Conservation (phyloP, 2,329 filamentous ascomycete genomes). For the Fusarium tanahbumbuense region DNA sequence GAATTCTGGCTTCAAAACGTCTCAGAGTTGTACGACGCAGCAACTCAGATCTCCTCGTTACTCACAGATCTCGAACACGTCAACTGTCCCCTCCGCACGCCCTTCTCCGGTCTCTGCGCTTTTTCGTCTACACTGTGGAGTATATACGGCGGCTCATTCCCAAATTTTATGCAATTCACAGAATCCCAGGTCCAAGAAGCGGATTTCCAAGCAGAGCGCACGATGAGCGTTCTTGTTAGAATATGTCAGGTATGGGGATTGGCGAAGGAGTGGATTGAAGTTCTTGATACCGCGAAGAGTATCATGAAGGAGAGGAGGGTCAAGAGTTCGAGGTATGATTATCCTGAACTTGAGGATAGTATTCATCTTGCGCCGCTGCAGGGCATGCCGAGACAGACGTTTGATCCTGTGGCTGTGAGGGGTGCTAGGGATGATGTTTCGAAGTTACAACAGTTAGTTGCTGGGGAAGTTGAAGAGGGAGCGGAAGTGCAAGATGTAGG, state of each 20-base stretch:
- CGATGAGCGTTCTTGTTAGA: conserved; percentile 20
- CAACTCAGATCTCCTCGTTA: conserved; percentile 39
- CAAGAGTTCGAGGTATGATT: conserved; percentile 42
- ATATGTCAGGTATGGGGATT: conserved; percentile 39
- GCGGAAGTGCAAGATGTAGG: fast-evolving
- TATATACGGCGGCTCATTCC: conserved; percentile 39
- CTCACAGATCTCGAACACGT: conserved; percentile 40
- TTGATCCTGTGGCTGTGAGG: background rate
- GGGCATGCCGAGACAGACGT: conserved; percentile 41
- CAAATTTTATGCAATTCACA: conserved; percentile 35
- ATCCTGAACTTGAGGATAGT: conserved; percentile 41
- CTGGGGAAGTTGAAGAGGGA: background rate
- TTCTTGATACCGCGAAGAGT: conserved; percentile 38
- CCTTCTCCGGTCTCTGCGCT: conserved; percentile 39
- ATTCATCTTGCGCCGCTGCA: conserved; percentile 41
- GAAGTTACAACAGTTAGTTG: conserved; percentile 7
- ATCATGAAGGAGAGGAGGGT: conserved; percentile 29
- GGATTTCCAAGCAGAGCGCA: conserved; percentile 27
- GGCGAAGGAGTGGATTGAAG: conserved; percentile 44
- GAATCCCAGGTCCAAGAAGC: conserved; percentile 8
- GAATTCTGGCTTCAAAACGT: conserved; percentile 39
- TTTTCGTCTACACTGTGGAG: conserved; percentile 37
- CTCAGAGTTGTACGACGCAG: conserved; percentile 33
- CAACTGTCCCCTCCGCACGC: conserved; percentile 34
- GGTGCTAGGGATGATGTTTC: background rate